Percentiles rank a stretch among this genome's conserved stretches.
phyloP scores from a whole-genome alignment of 352 stramenopile species.

The Pythium brachiatum region DNA sequence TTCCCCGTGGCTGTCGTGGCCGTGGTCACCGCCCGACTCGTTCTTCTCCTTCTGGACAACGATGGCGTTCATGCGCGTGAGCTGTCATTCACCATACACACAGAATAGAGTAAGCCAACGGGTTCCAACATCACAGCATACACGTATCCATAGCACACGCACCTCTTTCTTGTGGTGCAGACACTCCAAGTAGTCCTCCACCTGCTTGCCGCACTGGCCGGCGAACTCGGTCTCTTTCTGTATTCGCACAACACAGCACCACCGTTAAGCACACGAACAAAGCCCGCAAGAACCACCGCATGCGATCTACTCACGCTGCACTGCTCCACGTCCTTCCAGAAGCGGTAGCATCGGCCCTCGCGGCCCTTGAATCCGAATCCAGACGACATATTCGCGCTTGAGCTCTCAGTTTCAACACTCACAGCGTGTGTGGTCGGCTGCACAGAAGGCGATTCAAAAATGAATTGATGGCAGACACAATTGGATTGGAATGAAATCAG shows the following conservation, averaged over 20 bases:
- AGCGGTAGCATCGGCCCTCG: slow-evolving; percentile 92
- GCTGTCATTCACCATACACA: slow-evolving; percentile 30
- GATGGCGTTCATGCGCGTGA: slow-evolving; percentile 84
- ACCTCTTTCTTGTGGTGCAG: slow-evolving; percentile 95
- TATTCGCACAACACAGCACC: neutral
- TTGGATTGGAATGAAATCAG: too few species aligned
- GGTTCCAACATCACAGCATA: neutral
- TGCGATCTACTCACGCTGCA: slow-evolving; percentile 86
- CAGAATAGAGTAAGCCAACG: neutral
- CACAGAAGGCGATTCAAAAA: slow-evolving; percentile 13
- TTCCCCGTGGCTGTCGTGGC: slow-evolving; percentile 39
- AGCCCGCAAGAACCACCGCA: slow-evolving; percentile 30
- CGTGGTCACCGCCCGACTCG: slow-evolving; percentile 34
- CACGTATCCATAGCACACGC: neutral
- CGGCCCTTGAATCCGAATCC: slow-evolving; percentile 93
- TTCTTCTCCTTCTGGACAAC: slow-evolving; percentile 76
- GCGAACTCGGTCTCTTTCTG: slow-evolving; percentile 83
- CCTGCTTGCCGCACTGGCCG: slow-evolving; percentile 79
- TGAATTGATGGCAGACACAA: too few species aligned
- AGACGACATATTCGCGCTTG: slow-evolving; percentile 81
- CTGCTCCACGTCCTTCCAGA: slow-evolving; percentile 93
- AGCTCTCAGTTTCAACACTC: neutral
- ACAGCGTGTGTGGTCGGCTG: neutral
- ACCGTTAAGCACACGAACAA: neutral
- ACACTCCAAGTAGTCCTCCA: slow-evolving; percentile 96